Conservation (phyloP, 2,329 filamentous ascomycete species). For the Zopfia rhizophila region DNA sequence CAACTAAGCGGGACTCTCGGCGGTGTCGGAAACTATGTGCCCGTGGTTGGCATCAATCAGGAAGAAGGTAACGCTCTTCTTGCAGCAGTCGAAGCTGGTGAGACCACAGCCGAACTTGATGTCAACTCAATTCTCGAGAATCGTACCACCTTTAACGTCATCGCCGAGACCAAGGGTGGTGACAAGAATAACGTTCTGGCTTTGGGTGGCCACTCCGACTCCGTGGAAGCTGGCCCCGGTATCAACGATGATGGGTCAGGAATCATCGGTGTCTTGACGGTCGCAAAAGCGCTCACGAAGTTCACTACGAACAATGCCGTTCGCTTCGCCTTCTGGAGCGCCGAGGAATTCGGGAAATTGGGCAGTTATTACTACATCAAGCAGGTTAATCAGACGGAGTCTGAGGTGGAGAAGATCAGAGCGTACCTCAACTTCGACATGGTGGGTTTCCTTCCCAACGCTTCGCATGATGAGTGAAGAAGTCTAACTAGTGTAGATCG, state of each 20-base stretch:
- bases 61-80: constrained; percentile 67
- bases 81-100: constrained; percentile 61
- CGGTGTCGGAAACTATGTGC: constrained; percentile 64
- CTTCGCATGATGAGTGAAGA: constrained; percentile 4
- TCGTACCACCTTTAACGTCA: constrained; percentile 56
- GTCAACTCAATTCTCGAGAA: constrained; percentile 58
- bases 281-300: constrained; percentile 51
- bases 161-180: constrained; percentile 52
- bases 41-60: constrained; percentile 74
- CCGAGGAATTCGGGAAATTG: constrained; percentile 54
- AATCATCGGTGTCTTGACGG: constrained; percentile 50
- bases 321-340: constrained; percentile 53
- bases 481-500: no score
- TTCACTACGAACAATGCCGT: constrained; percentile 54
- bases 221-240: constrained; percentile 49
- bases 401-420: constrained; percentile 50
- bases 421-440: constrained; percentile 58
- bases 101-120: constrained; percentile 45
- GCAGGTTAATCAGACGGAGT: constrained; percentile 43
- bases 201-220: constrained; percentile 54
- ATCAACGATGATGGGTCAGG: constrained; percentile 57
- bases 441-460: no score
- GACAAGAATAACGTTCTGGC: constrained; percentile 54
- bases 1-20: constrained; percentile 74
- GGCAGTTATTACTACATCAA: constrained; percentile 52